phyloP scores from a whole-genome alignment of 768 basidiomycete genomes.

The Leccinum broughii region DNA sequence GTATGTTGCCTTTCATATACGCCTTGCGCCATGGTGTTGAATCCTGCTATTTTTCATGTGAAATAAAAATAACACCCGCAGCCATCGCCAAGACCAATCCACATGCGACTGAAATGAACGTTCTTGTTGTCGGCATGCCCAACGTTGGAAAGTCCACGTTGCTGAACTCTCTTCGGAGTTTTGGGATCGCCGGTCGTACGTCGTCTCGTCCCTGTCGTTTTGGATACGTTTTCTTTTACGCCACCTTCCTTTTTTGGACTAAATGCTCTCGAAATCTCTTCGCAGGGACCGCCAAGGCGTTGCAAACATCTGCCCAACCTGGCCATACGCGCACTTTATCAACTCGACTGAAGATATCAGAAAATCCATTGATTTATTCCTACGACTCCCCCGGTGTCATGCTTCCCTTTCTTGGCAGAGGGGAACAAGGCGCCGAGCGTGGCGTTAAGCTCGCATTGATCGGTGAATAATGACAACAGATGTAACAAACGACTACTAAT shows the following conservation, averaged over 20 bases:
- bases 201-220: constrained; percentile 20
- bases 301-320: constrained; percentile 85
- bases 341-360: constrained; percentile 81
- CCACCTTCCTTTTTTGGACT: constrained; percentile 3
- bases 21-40: not conserved
- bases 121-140: constrained; percentile 97
- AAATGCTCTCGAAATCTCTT: constrained; percentile 1
- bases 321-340: constrained; percentile 90
- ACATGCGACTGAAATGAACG: constrained; percentile 76
- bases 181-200: constrained; percentile 86
- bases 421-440: constrained; percentile 82
- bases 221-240: constrained; percentile 1
- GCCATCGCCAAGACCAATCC: constrained; percentile 70
- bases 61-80: constrained; percentile 29
- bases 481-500: constrained; percentile 1
- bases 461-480: constrained; percentile 52
- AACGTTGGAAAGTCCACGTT: constrained; percentile 98
- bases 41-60: not conserved
- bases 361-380: constrained; percentile 84
- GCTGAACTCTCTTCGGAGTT: constrained; percentile 84
- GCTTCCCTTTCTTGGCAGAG: constrained; percentile 90
- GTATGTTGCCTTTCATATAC: constrained; percentile 47
- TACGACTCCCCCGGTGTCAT: constrained; percentile 97
- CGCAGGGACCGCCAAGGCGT: constrained; percentile 80
- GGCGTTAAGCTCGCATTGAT: constrained; percentile 93